Evolutionary conservation across 2,329 filamentous ascomycete species (phyloP), one percentile per base, ranked within the genome.

Genomic region (Penicillium sp.): DNA sequence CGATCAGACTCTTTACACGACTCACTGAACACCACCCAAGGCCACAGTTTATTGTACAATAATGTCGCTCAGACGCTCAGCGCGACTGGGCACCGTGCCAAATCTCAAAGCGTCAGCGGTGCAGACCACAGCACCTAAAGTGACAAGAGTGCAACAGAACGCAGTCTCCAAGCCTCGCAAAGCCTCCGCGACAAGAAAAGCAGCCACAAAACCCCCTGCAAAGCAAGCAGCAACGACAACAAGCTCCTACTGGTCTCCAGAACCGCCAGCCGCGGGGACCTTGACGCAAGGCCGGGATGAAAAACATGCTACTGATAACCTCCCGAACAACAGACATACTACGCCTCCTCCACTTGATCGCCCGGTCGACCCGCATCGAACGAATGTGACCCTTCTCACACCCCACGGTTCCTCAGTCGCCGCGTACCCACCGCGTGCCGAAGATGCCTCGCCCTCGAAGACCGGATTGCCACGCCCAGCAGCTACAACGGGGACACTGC

Each of bases 401-500:
- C 68, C 71, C 27, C 70, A 57, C 47, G 68, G 65, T 40, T 75
- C 57, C 63, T 61, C 69, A 49, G 23, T 68, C 58, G 54, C 79
- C 64, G 50, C 76, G 65, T 55, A 74, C 67, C 50, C 78, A 69
- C 56, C 57, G 41, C 48, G 50, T 37, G 32, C 53, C 15, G 59
- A 64, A 43, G 59, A 68, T 38, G 55, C 52, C 29, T 69, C 69
- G 26, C 71, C 65, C 44, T 68, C 58, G 50, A 67, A 67, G 44
- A 58, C 60, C 3, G 64, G 57, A 58, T 63, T 58, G 51, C 60
- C 62, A 48, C 57, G 58, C 37, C 68, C 75, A 3, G 70, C 62
- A 11, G 76, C 76, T 1, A 86, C 84, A n/a, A 86, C 83, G 4
- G 78, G 77, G 13, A 86, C 78, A 35, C 67, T 96, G 11, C 76